phyloP scores from a whole-genome alignment of 179 eudicot genomes.

The Patellifolia procumbens region DNA sequence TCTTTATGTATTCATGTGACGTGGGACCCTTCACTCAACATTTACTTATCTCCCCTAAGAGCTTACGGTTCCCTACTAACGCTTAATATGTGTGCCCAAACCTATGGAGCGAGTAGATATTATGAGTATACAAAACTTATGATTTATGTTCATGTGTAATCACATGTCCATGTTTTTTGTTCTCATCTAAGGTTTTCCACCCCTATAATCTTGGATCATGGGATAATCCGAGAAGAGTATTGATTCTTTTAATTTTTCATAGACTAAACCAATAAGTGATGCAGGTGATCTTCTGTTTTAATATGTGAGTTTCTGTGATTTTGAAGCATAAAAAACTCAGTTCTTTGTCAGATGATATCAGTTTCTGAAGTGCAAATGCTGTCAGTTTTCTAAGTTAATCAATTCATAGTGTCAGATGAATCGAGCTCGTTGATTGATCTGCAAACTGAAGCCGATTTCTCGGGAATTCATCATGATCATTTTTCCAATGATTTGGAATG shows the following conservation, averaged over 20 bases:
- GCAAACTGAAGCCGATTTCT: background rate
- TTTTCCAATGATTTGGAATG: conserved; percentile 12
- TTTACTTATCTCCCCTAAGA: too few relatives aligned
- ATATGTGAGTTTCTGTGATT: background rate
- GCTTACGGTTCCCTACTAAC: too few relatives aligned
- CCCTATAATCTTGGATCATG: background rate
- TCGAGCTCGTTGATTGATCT: background rate
- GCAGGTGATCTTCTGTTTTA: background rate
- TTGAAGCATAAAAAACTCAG: background rate
- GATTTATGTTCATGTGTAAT: conserved; percentile 20
- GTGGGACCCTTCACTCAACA: too few relatives aligned
- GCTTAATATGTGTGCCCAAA: too few relatives aligned
- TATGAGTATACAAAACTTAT: conserved; percentile 1
- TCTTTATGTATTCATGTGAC: too few relatives aligned
- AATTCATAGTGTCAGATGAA: conserved; percentile 3
- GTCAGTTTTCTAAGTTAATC: conserved; percentile 1
- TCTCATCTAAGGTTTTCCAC: conserved; percentile 7
- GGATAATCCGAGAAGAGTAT: background rate
- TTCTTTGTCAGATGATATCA: conserved; percentile 13
- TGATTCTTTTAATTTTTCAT: background rate
- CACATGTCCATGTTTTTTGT: conserved; percentile 26
- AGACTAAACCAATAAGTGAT: background rate
- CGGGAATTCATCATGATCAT: background rate
- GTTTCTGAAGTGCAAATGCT: conserved; percentile 18
- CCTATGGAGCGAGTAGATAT: conserved; percentile 12